These are phyloP conservation scores for Gypsophila paniculata DNA, from an alignment of 179 eudicot species.

Conservation along the genomic window DNA sequence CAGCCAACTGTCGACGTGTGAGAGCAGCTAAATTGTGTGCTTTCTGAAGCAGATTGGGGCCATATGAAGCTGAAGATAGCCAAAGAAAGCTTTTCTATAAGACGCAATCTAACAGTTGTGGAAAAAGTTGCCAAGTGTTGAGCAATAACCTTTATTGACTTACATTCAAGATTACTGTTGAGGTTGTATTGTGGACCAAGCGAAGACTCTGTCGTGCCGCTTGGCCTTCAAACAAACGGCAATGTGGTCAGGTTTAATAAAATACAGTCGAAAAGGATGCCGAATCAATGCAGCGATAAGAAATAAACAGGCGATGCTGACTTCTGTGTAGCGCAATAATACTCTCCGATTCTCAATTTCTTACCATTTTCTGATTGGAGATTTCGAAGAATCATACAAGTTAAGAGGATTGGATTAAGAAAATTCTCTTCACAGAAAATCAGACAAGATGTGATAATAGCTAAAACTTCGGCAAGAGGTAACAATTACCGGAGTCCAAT, in stretches of 20 bases:
- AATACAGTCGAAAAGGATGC: neutral
- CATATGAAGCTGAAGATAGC: conserved; percentile 36
- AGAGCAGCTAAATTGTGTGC: conserved; percentile 25
- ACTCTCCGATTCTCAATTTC: too few species aligned
- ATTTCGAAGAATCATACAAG: too few species aligned
- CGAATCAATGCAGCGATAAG: neutral
- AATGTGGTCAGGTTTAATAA: conserved; percentile 15
- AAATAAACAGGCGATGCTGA: neutral
- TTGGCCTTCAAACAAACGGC: conserved; percentile 23
- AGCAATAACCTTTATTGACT: conserved; percentile 14
- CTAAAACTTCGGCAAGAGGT: neutral
- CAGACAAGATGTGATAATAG: neutral
- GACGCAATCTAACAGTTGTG: neutral
- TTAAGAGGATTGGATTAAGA: neutral
- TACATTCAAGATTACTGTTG: conserved; percentile 32
- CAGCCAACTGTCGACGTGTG: conserved; percentile 56
- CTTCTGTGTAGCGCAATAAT: neutral
- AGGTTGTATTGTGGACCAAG: conserved; percentile 19
- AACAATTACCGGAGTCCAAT: conserved; percentile 52
- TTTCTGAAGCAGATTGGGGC: conserved; percentile 28
- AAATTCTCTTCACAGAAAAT: neutral
- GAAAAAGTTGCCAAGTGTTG: neutral
- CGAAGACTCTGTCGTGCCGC: conserved; percentile 15
- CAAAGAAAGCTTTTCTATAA: neutral
- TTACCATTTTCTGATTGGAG: too few species aligned